phyloP scores from a whole-genome alignment of 495 filamentous ascomycete genomes.

The Aspergillus nanangensis region DNA sequence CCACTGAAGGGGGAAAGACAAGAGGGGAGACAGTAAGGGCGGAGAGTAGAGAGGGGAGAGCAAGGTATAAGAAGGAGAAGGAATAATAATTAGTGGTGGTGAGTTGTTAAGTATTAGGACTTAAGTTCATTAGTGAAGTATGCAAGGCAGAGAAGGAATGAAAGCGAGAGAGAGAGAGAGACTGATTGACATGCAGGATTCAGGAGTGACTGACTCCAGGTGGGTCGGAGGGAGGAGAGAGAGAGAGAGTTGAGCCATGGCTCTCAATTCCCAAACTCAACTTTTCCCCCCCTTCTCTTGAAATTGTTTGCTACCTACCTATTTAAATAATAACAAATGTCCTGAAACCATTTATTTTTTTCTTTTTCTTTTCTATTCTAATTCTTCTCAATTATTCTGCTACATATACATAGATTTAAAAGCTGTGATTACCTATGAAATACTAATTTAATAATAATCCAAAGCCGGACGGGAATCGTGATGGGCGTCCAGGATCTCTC shows the following conservation, averaged over 20 bases:
- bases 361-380: not conserved
- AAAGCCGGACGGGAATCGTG: no score
- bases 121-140: not conserved
- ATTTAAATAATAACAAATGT: no score
- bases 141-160: not conserved
- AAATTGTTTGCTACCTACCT: no score
- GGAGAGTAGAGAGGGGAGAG: not conserved
- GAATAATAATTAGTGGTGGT: not conserved
- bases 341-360: not conserved
- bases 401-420: no score
- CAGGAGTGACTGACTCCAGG: constrained; percentile 6
- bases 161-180: not conserved
- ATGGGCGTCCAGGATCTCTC: no score
- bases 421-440: no score
- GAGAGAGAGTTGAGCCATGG: no score
- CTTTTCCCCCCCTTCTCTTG: no score
- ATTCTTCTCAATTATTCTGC: not conserved
- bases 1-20: not conserved
- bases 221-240: not conserved
- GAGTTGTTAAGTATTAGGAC: not conserved
- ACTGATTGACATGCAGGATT: constrained; percentile 8
- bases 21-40: not conserved
- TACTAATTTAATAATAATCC: no score
- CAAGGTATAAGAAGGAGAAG: not conserved
- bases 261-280: no score